These are phyloP conservation scores for Dictyostelium purpureum DNA, from an alignment of 78 protist genomes.

Conservation along the genomic window DNA sequence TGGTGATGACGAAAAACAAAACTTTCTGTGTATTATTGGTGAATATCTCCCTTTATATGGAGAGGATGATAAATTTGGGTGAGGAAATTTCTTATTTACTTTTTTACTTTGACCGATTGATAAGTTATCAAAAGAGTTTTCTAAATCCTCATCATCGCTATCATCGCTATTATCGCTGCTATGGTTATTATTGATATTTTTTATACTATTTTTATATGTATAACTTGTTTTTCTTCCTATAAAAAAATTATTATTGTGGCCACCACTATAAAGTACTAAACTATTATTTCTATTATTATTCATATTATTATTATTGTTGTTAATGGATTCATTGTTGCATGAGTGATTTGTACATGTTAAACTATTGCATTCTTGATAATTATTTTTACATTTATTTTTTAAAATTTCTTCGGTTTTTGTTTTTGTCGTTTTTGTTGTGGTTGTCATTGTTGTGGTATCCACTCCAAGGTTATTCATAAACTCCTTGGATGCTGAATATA, in stretches of 20 bases:
- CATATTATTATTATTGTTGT: background rate
- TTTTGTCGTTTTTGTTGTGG: background rate
- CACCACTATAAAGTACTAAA: no score
- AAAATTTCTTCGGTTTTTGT: background rate
- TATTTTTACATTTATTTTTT: background rate
- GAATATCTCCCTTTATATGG: background rate
- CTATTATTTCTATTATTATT: background rate
- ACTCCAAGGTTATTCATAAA: background rate
- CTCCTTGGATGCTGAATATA: background rate
- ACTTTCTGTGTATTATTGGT: background rate
- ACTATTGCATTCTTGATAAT: conserved; percentile 4
- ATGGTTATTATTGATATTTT: background rate
- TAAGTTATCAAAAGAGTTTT: background rate
- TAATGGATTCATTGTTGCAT: background rate
- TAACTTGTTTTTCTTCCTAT: conserved; percentile 1
- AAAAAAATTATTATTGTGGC: no score
- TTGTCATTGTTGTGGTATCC: background rate
- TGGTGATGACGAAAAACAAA: background rate
- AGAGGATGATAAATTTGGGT: background rate
- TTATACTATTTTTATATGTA: background rate
- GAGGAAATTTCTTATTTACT: background rate
- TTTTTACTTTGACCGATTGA: background rate
- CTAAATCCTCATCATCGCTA: background rate
- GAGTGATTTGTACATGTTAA: background rate
- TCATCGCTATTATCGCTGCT: background rate